phyloP scores from a whole-genome alignment of 495 filamentous ascomycete genomes.

The Poronia punctata region DNA sequence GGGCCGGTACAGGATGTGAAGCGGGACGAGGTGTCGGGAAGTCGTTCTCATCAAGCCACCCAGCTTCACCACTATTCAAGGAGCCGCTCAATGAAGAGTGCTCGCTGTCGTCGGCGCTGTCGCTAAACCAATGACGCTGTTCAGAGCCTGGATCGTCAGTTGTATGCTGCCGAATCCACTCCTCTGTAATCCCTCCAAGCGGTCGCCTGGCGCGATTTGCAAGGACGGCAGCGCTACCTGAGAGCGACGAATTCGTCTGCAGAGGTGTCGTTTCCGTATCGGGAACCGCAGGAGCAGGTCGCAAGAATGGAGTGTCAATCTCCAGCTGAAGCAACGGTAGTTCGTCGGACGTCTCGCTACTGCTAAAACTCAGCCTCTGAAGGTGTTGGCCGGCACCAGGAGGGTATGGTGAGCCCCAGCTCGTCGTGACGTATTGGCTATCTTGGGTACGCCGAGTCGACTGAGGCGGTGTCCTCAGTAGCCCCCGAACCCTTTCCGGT shows the following conservation, averaged over 20 bases:
- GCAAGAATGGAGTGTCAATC: conserved; percentile 47
- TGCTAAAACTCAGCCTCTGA: conserved; percentile 43
- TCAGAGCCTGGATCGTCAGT: conserved; percentile 54
- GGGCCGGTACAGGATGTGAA: conserved; percentile 27
- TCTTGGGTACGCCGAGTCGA: conserved; percentile 22
- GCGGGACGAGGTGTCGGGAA: conserved; percentile 37
- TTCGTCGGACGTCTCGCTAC: conserved; percentile 47
- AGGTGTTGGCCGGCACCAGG: conserved; percentile 36
- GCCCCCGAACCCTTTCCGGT: conserved; percentile 38
- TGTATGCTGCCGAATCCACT: conserved; percentile 72
- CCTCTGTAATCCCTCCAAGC: conserved; percentile 60
- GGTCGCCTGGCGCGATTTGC: conserved; percentile 47
- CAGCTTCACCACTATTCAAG: conserved; percentile 37
- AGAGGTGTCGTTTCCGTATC: conserved; percentile 22
- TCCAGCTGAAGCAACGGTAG: conserved; percentile 45
- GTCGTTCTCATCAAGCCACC: conserved; percentile 35
- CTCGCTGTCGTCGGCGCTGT: conserved; percentile 61
- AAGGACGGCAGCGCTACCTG: conserved; percentile 45
- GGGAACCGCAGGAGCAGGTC: conserved; percentile 36
- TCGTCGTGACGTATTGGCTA: conserved; percentile 52
- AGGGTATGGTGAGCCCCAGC: conserved; percentile 71
- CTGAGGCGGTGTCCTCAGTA: conserved; percentile 43
- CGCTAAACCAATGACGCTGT: conserved; percentile 65
- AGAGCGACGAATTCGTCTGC: conserved; percentile 31
- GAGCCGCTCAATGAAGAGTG: conserved; percentile 57